Evolutionary conservation across 495 filamentous ascomycete species (phyloP).

Genomic region (Neurospora cerealis): DNA sequence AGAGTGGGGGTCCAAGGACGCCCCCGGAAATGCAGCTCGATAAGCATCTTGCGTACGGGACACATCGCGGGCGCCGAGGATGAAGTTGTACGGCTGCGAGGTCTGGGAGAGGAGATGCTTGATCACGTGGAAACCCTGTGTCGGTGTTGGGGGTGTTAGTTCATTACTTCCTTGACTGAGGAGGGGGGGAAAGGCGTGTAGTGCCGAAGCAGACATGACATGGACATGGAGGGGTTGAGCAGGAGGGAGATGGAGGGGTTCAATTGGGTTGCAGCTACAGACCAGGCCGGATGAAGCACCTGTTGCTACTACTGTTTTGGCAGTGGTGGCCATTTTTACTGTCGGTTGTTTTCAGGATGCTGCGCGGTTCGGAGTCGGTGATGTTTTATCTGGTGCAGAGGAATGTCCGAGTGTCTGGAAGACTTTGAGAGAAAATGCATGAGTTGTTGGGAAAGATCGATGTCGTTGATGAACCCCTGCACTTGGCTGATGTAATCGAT

Average conservation of each 20-base stretch:
- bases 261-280: constrained; percentile 1
- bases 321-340: constrained; percentile 20
- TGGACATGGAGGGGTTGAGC: background rate
- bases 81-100: constrained; percentile 28
- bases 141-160: background rate
- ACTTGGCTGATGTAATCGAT: background rate
- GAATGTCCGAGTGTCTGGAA: background rate
- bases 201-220: background rate
- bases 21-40: constrained; percentile 14
- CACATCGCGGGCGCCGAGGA: constrained; percentile 33
- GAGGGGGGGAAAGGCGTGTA: background rate
- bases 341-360: background rate
- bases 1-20: constrained; percentile 15
- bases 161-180: background rate
- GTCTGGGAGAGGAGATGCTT: constrained; percentile 30
- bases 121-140: constrained; percentile 34
- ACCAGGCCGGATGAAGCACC: constrained; percentile 36
- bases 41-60: constrained; percentile 25
- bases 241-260: background rate
- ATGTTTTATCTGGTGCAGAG: background rate
- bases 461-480: background rate
- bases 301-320: constrained; percentile 36
- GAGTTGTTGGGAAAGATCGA: background rate
- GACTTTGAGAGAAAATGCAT: background rate
- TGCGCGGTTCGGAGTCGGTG: background rate